A percentile compares a stretch with the other conserved stretches of the same genome.
These are phyloP conservation scores for Mycena albidolilacea DNA, from an alignment of 768 basidiomycete genomes.

Conservation along the genomic window DNA sequence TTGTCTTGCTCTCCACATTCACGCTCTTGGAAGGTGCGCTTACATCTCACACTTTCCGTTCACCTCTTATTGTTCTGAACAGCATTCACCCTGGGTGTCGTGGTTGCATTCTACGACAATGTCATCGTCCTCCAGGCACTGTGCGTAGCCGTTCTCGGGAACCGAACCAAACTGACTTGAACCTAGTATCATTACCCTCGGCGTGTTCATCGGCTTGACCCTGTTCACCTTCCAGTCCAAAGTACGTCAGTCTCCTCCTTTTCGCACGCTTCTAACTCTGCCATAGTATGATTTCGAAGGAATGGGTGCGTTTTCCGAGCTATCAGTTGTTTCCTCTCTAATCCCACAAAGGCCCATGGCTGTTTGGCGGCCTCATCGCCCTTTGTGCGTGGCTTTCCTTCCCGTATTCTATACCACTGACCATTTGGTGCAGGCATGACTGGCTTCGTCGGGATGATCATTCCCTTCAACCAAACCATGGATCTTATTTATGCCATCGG, in stretches of 20 bases:
- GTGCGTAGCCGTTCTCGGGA: slow-evolving; percentile 55
- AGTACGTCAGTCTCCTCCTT: slow-evolving; percentile 55
- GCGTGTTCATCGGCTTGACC: slow-evolving; percentile 94
- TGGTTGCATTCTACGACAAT: slow-evolving; percentile 82
- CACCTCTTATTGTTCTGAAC: not conserved
- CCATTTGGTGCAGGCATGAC: slow-evolving; percentile 71
- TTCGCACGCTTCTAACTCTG: slow-evolving; percentile 1
- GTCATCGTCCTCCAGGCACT: slow-evolving; percentile 88
- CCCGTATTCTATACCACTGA: not conserved
- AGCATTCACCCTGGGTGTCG: slow-evolving; percentile 90
- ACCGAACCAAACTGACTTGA: slow-evolving; percentile 24
- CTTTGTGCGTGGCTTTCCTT: slow-evolving; percentile 63
- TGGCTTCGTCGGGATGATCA: slow-evolving; percentile 85
- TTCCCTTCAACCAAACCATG: slow-evolving; percentile 87
- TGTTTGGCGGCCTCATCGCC: slow-evolving; percentile 88
- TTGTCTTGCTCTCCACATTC: slow-evolving; percentile 88
- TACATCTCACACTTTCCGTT: not conserved
- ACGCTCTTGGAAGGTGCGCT: slow-evolving; percentile 79
- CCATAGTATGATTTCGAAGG: slow-evolving; percentile 93
- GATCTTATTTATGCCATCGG: slow-evolving; percentile 87
- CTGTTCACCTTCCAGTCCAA: slow-evolving; percentile 96
- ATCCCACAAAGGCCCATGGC: slow-evolving; percentile 67
- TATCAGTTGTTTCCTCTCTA: not conserved
- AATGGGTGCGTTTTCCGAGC: slow-evolving; percentile 61
- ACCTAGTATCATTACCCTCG: slow-evolving; percentile 85